phyloP scores from a whole-genome alignment of 805 yeast species.

The Vanderwaltozyma yarrowii region DNA sequence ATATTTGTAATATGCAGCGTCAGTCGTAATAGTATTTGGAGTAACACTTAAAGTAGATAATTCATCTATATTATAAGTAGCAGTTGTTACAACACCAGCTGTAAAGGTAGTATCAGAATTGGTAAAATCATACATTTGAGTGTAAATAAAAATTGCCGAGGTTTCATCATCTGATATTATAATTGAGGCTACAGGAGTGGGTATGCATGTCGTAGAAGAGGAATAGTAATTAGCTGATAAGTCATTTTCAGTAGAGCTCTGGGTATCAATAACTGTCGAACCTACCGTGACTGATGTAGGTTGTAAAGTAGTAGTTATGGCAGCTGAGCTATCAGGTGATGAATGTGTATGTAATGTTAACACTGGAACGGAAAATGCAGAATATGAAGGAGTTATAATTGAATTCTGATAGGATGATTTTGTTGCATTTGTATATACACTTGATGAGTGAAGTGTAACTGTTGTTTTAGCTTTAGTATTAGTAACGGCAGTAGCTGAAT shows the following conservation, averaged over 20 bases:
- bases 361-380: background rate
- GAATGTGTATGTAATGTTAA: background rate
- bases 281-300: no score
- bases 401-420: no score
- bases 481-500: no score
- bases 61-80: slow-evolving; percentile 11
- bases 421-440: background rate
- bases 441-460: no score
- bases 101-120: slow-evolving; percentile 13
- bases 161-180: background rate
- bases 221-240: background rate
- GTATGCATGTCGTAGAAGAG: background rate
- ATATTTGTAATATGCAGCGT: slow-evolving; percentile 1
- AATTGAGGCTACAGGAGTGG: background rate
- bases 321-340: background rate
- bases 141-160: slow-evolving; percentile 5
- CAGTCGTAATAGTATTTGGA: background rate
- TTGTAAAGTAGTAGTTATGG: background rate
- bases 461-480: no score
- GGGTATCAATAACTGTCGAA: no score
- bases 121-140: slow-evolving; percentile 15
- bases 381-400: background rate
- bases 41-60: slow-evolving; percentile 6
- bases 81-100: slow-evolving; percentile 11
- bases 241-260: no score